Evolutionary conservation across 2,329 filamentous ascomycete genomes (phyloP), one percentile per base, ranked within the genome.

Genomic region (Zasmidium angulare): DNA sequence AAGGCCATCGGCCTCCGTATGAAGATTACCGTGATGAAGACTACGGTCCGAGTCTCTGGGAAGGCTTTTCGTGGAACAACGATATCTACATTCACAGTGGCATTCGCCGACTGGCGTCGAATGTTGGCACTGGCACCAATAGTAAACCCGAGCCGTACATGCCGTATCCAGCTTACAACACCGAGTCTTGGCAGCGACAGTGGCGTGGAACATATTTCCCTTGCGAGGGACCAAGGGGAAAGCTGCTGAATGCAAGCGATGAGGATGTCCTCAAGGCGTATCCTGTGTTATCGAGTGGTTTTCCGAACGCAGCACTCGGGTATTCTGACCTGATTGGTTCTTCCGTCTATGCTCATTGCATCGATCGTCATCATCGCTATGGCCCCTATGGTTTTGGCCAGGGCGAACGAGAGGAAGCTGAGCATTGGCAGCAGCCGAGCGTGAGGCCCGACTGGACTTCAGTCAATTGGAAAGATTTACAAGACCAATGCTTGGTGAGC

Each of bases 101-200:
- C 21, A 65, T 72, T 53, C 63, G 67, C 24, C 36, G 6, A 9
- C 36, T 43, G 6, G n/a, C 14, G 12, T 43, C 36, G 4, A 17
- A 43, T 17, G 36, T 3, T 43, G 12, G 14, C 6, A 4, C 36
- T 17, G 36, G n/a, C 9, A 55, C 62, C 10, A 55, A 72, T 50
- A 55, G 63, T 29, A 78, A 84, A 55, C 78, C 82, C n/a, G 78
- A 84, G 56, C 78, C 82, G 20, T 91, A 90, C 74, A 81, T 87
- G 59, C 89, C 89, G 0, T 92, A 91, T 63, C 89, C 89, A 0
- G 77, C 84, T 17, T 90, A 91, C 75, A 88, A 89, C 68, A 82
- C 81, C 53, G 75, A 78, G 2, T 74, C 78, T 14, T 92, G 87
- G 87, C 82, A 79, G 66, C 75, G 77, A 50, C 72, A 76, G 26